Conservation (phyloP, 1,139 yeast genomes). For the Geotrichum bryndzae region DNA sequence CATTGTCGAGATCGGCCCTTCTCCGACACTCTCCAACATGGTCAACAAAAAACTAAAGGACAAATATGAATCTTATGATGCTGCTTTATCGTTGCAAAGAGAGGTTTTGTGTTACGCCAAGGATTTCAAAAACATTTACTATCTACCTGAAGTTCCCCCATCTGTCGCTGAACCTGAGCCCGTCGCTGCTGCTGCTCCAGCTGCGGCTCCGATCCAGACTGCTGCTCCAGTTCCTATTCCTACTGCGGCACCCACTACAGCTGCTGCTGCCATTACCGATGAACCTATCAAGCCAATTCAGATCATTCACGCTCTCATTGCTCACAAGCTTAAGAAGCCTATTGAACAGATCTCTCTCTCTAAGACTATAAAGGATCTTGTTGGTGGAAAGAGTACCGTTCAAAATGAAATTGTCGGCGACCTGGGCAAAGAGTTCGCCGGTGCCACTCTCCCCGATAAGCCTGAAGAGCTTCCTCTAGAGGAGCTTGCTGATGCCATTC, state of each 20-base stretch:
- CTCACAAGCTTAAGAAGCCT: constrained; percentile 90
- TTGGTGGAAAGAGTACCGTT: constrained; percentile 96
- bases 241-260: constrained; percentile 30
- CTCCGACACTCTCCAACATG: constrained; percentile 98
- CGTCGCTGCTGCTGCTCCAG: constrained; percentile 35
- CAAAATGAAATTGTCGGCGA: constrained; percentile 98
- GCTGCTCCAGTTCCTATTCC: constrained; percentile 28
- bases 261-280: constrained; percentile 58
- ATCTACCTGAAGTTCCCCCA: constrained; percentile 72
- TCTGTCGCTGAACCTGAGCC: constrained; percentile 34
- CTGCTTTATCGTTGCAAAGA: constrained; percentile 93
- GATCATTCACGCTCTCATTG: constrained; percentile 82
- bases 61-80: constrained; percentile 95
- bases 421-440: constrained; percentile 93
- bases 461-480: constrained; percentile 97
- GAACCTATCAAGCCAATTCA: constrained; percentile 82
- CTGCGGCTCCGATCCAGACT: constrained; percentile 34
- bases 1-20: constrained; percentile 97
- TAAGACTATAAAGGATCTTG: constrained; percentile 92
- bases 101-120: constrained; percentile 92
- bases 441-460: constrained; percentile 77
- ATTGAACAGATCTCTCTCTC: constrained; percentile 79
- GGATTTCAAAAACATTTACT: constrained; percentile 93
- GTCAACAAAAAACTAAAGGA: constrained; percentile 94
- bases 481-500: constrained; percentile 87